Base-by-base conservation (phyloP, 2,329 filamentous ascomycete genomes). In the Leptographium flavum region DNA sequence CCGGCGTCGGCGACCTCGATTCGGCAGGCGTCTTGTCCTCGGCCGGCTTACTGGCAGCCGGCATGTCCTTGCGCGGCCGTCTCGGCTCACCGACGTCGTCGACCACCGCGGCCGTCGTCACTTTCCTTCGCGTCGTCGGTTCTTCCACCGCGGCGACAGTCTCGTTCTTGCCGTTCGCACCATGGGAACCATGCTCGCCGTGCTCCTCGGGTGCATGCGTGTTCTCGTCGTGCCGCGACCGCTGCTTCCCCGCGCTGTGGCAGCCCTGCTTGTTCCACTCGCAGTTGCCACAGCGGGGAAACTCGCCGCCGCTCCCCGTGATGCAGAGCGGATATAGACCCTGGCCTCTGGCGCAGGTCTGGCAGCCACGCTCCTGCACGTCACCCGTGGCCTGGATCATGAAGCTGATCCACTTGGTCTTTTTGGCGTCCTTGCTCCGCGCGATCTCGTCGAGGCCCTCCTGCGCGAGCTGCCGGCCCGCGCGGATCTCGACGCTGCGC, bases 331-430 rank as follows among this genome's bases (percentile, higher is more conserved):
- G 61, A 50, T 69, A 73, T 0, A 63, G 62, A 0, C 69, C 69
- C 21, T 62, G 58, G 23, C 63, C 61, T 45, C 60, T 64, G 1
- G 62, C 54, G 44, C 70, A 73, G 1, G 60, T 62, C 1, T 56
- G 50, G 43, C 70, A 73, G 25, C 62, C 59, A 19, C 57, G 54
- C 0, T 53, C 49, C 46, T 68, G 66, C 4, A 65, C 46, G 13
- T 63, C 57, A 1, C 70, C 69, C 0, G 62, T 69, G 2, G 70
- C 70, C 48, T 73, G 69, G 28, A 72, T 69, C 61, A 70, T 68
- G 46, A 65, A 66, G 13, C 65, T 63, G 8, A 70, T 51, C 67
- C 67, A 71, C 50, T 66, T 69, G 41, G 64, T 59, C 1, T 60
- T 62, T 50, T 68, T 67, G n/a, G 41, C 39, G 27, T 54, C 52